Conservation (phyloP, 768 basidiomycete genomes). For the Kwoniella dejecticola region DNA sequence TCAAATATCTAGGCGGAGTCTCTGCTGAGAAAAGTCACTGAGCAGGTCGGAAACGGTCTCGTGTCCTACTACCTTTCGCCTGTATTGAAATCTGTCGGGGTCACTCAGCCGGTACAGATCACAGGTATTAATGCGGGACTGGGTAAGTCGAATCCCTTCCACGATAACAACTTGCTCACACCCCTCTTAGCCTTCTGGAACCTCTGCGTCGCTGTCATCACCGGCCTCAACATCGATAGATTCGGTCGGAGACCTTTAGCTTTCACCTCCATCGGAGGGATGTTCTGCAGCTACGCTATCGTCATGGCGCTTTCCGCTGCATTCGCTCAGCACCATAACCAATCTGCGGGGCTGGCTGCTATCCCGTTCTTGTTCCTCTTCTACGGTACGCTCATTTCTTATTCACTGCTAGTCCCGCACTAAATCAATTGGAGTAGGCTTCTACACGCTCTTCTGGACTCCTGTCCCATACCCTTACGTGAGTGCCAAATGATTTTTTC, state of each 20-base stretch:
- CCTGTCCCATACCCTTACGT: too few species aligned
- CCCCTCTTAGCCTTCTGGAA: background rate
- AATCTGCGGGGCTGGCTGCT: conserved; percentile 34
- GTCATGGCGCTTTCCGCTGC: conserved; percentile 39
- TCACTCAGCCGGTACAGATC: conserved; percentile 41
- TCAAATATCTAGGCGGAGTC: too few species aligned
- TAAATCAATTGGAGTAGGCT: background rate
- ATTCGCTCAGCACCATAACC: conserved; percentile 32
- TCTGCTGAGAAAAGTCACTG: too few species aligned
- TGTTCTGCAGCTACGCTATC: conserved; percentile 31
- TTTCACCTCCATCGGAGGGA: conserved; percentile 30
- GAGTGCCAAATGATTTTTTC: too few species aligned
- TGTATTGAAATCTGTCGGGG: conserved; percentile 42
- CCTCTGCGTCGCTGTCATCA: conserved; percentile 19
- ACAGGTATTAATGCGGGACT: conserved; percentile 47
- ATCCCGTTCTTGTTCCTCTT: conserved; percentile 37
- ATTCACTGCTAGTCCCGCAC: background rate
- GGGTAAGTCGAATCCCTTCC: conserved; percentile 32
- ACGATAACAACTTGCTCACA: background rate
- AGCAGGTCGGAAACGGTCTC: too few species aligned
- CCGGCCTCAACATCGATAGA: conserved; percentile 36
- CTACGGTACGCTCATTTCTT: conserved; percentile 16
- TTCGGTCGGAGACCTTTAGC: conserved; percentile 42
- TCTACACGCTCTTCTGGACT: conserved; percentile 24
- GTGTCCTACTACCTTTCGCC: conserved; percentile 47